Percentiles rank a stretch among this genome's conserved stretches.
phyloP scores from a whole-genome alignment of 2,329 filamentous ascomycete genomes.

The Hypoxylon sp. region DNA sequence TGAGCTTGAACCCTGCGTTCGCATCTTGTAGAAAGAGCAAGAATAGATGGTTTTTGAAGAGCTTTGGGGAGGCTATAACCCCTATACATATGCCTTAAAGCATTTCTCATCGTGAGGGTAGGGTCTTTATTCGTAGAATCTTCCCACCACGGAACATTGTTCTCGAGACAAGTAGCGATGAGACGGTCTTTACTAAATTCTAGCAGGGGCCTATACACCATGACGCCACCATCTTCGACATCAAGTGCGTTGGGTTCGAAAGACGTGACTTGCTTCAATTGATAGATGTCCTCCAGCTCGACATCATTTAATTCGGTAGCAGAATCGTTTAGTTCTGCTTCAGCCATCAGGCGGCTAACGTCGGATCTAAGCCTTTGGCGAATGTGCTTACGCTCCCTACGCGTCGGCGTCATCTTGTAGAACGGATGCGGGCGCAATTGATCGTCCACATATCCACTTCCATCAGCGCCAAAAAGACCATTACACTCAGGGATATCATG shows the following conservation, averaged over 20 bases:
- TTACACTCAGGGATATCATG: constrained; percentile 87
- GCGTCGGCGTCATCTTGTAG: constrained; percentile 56
- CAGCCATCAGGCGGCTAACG: constrained; percentile 37
- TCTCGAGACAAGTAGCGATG: constrained; percentile 79
- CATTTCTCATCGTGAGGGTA: constrained; percentile 84
- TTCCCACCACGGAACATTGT: constrained; percentile 81
- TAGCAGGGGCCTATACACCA: constrained; percentile 78
- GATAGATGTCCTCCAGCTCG: constrained; percentile 46
- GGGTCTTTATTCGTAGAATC: constrained; percentile 86
- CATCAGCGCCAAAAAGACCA: constrained; percentile 78
- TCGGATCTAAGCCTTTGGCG: constrained; percentile 48
- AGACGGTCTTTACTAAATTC: constrained; percentile 79
- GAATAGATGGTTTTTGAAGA: constrained; percentile 74
- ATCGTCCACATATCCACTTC: constrained; percentile 72
- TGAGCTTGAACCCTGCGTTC: constrained; percentile 60
- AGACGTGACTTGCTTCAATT: constrained; percentile 26
- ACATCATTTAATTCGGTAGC: constrained; percentile 36
- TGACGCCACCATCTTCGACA: constrained; percentile 76
- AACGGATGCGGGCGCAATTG: constrained; percentile 57
- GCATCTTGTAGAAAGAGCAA: constrained; percentile 71
- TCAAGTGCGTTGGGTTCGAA: constrained; percentile 48
- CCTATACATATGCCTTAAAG: constrained; percentile 77
- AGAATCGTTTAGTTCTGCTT: constrained; percentile 41
- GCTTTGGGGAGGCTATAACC: constrained; percentile 76
- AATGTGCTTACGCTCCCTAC: constrained; percentile 46